Percentiles rank a stretch among this genome's conserved stretches.
Evolutionary conservation across 495 filamentous ascomycete species (phyloP).

Genomic region (Darksidea phi): DNA sequence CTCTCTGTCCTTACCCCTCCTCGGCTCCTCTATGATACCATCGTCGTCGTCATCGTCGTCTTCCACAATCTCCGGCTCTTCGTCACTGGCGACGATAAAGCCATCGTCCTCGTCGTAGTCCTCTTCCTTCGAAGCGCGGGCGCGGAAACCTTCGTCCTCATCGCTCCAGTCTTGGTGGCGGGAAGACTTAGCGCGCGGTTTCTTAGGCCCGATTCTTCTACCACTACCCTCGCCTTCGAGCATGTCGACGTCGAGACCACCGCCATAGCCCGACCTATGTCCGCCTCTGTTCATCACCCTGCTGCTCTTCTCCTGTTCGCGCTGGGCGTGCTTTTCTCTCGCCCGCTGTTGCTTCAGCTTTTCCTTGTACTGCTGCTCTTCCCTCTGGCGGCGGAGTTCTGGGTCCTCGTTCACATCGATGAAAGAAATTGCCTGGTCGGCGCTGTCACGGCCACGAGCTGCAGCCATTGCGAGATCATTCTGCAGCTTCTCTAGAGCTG

Average conservation of each 20-base stretch:
- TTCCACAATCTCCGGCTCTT: conserved; percentile 57
- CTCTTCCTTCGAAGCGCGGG: conserved; percentile 63
- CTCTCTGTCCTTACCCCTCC: conserved; percentile 30
- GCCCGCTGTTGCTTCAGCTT: conserved; percentile 30
- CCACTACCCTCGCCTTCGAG: conserved; percentile 73
- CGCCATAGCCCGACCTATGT: conserved; percentile 45
- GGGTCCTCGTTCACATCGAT: conserved; percentile 71
- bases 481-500: conserved; percentile 73
- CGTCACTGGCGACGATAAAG: conserved; percentile 51
- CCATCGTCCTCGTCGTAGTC: conserved; percentile 67
- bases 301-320: conserved; percentile 58
- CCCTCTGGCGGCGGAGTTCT: conserved; percentile 71
- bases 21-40: conserved; percentile 42
- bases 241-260: conserved; percentile 65
- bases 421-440: conserved; percentile 56
- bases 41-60: conserved; percentile 54
- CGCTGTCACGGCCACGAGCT: conserved; percentile 55
- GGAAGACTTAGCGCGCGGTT: conserved; percentile 32
- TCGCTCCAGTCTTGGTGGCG: conserved; percentile 42
- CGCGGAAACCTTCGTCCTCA: conserved; percentile 60
- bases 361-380: conserved; percentile 53
- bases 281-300: conserved; percentile 49
- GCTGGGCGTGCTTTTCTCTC: conserved; percentile 49
- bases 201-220: conserved; percentile 43
- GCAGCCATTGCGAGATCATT: conserved; percentile 63